Conservation (phyloP, 202 grass and related monocot genomes). For the Elaeis oleifera region DNA sequence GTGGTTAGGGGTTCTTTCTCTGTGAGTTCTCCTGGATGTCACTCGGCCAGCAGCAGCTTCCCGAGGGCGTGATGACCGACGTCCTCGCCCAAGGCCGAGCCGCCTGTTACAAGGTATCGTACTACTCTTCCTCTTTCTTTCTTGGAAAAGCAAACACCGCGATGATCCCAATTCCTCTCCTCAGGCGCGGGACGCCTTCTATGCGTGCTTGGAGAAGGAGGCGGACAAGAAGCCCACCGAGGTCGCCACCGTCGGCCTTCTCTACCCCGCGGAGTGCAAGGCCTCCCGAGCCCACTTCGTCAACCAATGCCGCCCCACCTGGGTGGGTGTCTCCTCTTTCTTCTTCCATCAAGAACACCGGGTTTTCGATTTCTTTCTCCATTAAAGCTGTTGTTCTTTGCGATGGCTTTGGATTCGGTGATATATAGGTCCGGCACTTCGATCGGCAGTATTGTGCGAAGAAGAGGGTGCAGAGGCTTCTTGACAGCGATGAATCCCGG, state of each 20-base stretch:
- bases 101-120: conserved; percentile 69
- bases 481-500: conserved; percentile 54
- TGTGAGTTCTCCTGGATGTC: too few species aligned
- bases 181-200: conserved; percentile 80
- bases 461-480: conserved; percentile 62
- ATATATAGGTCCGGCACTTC: too few species aligned
- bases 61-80: conserved; percentile 58
- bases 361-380: not conserved
- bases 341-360: not conserved
- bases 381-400: too few species aligned
- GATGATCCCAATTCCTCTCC: too few species aligned
- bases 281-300: conserved; percentile 34
- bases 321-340: not conserved
- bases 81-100: conserved; percentile 69
- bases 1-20: too few species aligned
- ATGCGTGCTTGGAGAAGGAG: conserved; percentile 78
- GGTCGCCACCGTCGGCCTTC: conserved; percentile 73
- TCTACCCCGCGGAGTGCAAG: conserved; percentile 72
- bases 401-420: too few species aligned
- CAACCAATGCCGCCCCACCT: conserved; percentile 32
- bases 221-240: conserved; percentile 74
- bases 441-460: conserved; percentile 32
- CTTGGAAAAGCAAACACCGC: too few species aligned
- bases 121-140: not conserved
- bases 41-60: not conserved